Evolutionary conservation across 768 basidiomycete species (phyloP).

Genomic region (Mycena sanguinolenta): DNA sequence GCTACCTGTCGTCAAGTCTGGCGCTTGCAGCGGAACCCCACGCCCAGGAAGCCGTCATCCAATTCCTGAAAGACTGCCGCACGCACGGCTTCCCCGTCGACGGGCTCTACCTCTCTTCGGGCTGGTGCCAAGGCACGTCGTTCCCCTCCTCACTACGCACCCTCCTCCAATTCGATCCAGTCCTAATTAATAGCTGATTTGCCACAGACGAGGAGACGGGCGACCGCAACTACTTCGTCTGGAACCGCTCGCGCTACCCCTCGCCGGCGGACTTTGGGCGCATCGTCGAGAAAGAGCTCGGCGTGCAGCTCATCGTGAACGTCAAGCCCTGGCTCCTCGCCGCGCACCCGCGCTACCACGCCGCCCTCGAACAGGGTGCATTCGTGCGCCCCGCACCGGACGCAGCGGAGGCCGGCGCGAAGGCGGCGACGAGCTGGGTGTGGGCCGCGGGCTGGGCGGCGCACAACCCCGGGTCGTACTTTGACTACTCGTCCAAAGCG

Average conservation of each 20-base stretch:
- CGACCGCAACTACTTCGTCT: slow-evolving; percentile 38
- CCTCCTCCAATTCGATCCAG: too few species aligned
- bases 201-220: slow-evolving; percentile 30
- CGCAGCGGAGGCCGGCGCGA: slow-evolving; percentile 8
- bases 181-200: too few species aligned
- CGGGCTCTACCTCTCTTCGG: slow-evolving; percentile 38
- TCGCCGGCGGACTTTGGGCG: slow-evolving; percentile 34
- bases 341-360: slow-evolving; percentile 27
- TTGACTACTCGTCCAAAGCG: slow-evolving; percentile 34
- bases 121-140: slow-evolving; percentile 33
- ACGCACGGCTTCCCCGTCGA: slow-evolving; percentile 36
- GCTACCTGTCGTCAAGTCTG: slow-evolving; percentile 37
- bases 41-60: slow-evolving; percentile 36
- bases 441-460: slow-evolving; percentile 35
- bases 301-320: slow-evolving; percentile 37
- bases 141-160: not conserved
- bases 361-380: slow-evolving; percentile 20
- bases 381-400: slow-evolving; percentile 35
- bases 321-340: slow-evolving; percentile 37
- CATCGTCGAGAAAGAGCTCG: slow-evolving; percentile 35
- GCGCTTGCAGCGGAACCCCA: slow-evolving; percentile 33
- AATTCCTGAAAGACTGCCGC: slow-evolving; percentile 38
- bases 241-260: slow-evolving; percentile 37
- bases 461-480: slow-evolving; percentile 36
- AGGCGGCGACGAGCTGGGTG: slow-evolving; percentile 33